Evolutionary conservation across 495 filamentous ascomycete species (phyloP).

Genomic region (Penicillium cosmopolitanum): DNA sequence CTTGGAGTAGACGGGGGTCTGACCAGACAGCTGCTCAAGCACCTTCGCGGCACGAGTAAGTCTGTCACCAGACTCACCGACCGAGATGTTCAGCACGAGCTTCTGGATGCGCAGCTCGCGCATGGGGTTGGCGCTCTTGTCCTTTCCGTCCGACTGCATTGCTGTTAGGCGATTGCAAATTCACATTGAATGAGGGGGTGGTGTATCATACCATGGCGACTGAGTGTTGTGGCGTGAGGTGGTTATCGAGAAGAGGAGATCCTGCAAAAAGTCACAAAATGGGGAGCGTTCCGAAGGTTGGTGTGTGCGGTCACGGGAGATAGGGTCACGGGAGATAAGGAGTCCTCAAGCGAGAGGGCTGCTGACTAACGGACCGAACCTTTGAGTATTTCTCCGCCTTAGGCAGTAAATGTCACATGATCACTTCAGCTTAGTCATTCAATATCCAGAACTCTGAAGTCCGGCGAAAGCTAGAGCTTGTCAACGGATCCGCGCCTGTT

Average conservation of each 20-base stretch:
- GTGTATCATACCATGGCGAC: slow-evolving; percentile 53
- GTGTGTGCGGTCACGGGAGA: slow-evolving; percentile 44
- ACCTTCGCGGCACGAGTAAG: slow-evolving; percentile 99
- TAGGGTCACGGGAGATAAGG: not conserved
- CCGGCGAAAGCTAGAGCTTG: slow-evolving; percentile 29
- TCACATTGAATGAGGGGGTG: slow-evolving; percentile 8
- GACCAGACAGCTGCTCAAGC: slow-evolving; percentile 98
- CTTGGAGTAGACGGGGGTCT: slow-evolving; percentile 99
- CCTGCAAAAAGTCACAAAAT: slow-evolving; percentile 41
- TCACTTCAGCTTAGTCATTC: slow-evolving; percentile 18
- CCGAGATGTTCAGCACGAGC: slow-evolving; percentile 99
- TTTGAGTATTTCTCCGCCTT: not conserved
- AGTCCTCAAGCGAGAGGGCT: slow-evolving; percentile 47
- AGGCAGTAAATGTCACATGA: not conserved
- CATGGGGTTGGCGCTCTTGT: slow-evolving; percentile 96
- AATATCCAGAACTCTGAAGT: slow-evolving; percentile 27
- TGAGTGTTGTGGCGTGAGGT: slow-evolving; percentile 44
- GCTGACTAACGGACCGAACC: not conserved
- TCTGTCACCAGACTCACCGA: slow-evolving; percentile 99
- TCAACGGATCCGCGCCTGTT: slow-evolving; percentile 24
- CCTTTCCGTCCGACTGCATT: slow-evolving; percentile 62
- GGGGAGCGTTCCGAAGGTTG: slow-evolving; percentile 26
- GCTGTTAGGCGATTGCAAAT: slow-evolving; percentile 27
- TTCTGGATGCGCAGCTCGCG: slow-evolving; percentile 99
- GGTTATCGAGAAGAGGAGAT: slow-evolving; percentile 48